phyloP scores from a whole-genome alignment of 169 alveolate genomes.

The Cryptosporidium sp. region DNA sequence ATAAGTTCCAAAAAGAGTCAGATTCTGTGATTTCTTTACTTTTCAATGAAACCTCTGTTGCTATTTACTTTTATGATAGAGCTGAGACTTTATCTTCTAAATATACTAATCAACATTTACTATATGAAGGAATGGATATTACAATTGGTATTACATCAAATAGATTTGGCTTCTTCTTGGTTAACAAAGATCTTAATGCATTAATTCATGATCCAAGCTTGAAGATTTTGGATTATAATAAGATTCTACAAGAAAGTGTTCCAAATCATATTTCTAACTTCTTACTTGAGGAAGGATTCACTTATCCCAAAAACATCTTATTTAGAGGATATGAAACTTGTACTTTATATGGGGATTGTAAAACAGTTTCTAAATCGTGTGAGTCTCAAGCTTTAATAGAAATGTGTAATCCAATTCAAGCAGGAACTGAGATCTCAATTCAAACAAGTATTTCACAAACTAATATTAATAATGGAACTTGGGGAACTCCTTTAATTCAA shows the following conservation, averaged over 20 bases:
- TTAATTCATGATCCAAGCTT: conserved; percentile 10
- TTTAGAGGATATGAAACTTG: conserved; percentile 36
- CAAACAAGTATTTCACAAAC: conserved; percentile 5
- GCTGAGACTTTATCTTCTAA: conserved; percentile 5
- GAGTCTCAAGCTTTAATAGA: conserved; percentile 4
- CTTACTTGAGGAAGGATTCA: neutral
- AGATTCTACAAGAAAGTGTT: conserved; percentile 23
- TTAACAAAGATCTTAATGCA: conserved; percentile 4
- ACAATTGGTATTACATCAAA: neutral
- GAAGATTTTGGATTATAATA: conserved; percentile 16
- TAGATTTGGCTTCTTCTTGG: conserved; percentile 3
- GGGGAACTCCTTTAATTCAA: conserved; percentile 20
- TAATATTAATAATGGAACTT: conserved; percentile 19
- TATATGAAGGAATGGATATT: conserved; percentile 31
- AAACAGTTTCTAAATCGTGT: neutral
- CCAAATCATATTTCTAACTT: conserved; percentile 16
- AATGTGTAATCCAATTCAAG: conserved; percentile 3
- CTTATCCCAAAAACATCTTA: neutral
- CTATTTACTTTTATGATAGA: neutral
- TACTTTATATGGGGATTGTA: conserved; percentile 11
- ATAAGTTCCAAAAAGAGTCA: conserved; percentile 26
- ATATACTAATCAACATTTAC: neutral
- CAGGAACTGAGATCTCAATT: neutral
- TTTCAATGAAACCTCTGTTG: conserved; percentile 37
- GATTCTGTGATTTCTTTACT: conserved; percentile 20